phyloP scores from a whole-genome alignment of 2,329 filamentous ascomycete genomes.

The Aspergillus sergii region DNA sequence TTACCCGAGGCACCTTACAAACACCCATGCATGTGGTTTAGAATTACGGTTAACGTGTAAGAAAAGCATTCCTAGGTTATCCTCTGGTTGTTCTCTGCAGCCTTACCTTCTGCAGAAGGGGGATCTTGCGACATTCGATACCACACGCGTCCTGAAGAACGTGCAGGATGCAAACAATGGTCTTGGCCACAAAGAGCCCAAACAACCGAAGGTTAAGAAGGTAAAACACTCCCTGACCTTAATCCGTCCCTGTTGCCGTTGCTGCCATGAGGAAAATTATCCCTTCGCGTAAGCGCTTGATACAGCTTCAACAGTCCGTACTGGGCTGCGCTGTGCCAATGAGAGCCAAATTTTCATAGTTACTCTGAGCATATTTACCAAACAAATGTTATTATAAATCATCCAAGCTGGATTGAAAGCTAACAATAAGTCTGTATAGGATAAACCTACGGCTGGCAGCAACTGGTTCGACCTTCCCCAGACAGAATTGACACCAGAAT shows the following conservation, averaged over 20 bases:
- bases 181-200: not conserved
- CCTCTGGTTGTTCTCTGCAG: constrained; percentile 50
- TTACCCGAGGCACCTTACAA: no score
- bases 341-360: constrained; percentile 71
- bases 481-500: constrained; percentile 78
- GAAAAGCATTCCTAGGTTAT: constrained; percentile 54
- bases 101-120: constrained; percentile 58
- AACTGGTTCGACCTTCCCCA: constrained; percentile 88
- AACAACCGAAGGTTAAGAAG: constrained; percentile 42
- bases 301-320: constrained; percentile 73
- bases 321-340: constrained; percentile 76
- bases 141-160: constrained; percentile 49
- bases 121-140: constrained; percentile 57
- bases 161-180: constrained; percentile 20
- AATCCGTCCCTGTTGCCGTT: constrained; percentile 6
- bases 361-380: constrained; percentile 61
- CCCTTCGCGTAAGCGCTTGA: constrained; percentile 68
- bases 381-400: constrained; percentile 22
- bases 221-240: constrained; percentile 44
- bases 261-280: constrained; percentile 74
- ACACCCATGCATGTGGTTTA: not conserved
- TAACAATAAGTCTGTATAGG: constrained; percentile 32
- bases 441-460: constrained; percentile 71
- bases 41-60: not conserved
- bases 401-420: not conserved